Evolutionary conservation across 176 grass and related monocot species (phyloP).

Genomic region (Elaeis guineensis): DNA sequence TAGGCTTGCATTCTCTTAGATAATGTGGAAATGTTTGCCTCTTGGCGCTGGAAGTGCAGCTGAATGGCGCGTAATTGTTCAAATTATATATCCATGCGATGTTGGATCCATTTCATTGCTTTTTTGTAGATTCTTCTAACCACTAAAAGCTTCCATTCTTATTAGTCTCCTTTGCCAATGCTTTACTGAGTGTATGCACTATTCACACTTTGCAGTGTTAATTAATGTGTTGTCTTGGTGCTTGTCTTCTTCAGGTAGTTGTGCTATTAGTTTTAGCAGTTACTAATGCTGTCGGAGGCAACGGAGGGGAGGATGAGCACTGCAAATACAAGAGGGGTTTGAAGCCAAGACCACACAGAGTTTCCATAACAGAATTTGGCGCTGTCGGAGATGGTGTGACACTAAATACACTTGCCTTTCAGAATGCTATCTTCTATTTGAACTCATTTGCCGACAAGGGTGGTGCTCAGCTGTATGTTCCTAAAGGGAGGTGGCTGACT

Average conservation of each 20-base stretch:
- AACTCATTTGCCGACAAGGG: conserved; percentile 90
- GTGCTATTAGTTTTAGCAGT: conserved; percentile 35
- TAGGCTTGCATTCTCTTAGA: too few relatives aligned
- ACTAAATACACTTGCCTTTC: conserved; percentile 72
- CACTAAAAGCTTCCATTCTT: too few relatives aligned
- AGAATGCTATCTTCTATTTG: conserved; percentile 88
- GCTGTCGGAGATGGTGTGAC: conserved; percentile 81
- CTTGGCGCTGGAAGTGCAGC: too few relatives aligned
- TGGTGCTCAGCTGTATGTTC: conserved; percentile 85
- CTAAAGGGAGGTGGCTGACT: conserved; percentile 81
- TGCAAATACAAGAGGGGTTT: conserved; percentile 27
- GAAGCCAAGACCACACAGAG: conserved; percentile 62
- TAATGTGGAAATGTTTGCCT: too few relatives aligned
- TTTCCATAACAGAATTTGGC: conserved; percentile 89
- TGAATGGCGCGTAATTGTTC: too few relatives aligned
- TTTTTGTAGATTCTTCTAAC: too few relatives aligned
- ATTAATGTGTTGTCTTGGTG: too few relatives aligned
- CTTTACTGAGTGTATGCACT: too few relatives aligned
- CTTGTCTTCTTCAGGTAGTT: conserved; percentile 39
- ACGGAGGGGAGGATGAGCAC: conserved; percentile 15
- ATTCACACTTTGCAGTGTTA: too few relatives aligned
- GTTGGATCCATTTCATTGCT: too few relatives aligned
- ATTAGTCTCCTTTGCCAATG: too few relatives aligned
- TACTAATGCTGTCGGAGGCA: not conserved
- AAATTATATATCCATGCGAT: too few relatives aligned